phyloP scores from a whole-genome alignment of 2,329 filamentous ascomycete genomes.

The Penicillium olsonii region DNA sequence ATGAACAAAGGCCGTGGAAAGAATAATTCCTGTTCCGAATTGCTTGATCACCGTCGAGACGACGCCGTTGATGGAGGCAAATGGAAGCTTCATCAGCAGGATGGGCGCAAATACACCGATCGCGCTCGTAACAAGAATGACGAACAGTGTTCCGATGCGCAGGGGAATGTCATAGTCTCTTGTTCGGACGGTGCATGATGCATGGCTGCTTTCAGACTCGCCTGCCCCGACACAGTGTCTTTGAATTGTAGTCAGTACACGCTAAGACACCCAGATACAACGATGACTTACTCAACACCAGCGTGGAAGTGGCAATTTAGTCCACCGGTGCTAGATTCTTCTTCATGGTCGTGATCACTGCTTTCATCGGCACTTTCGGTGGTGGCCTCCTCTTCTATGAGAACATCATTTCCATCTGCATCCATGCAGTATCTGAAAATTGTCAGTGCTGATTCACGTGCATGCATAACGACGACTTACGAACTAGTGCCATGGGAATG shows the following conservation, averaged over 20 bases:
- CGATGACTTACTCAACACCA: conserved; percentile 65
- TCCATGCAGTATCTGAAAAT: conserved; percentile 59
- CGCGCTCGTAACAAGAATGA: conserved; percentile 67
- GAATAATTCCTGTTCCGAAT: conserved; percentile 44
- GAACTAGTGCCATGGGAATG: conserved; percentile 61
- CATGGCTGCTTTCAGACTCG: conserved; percentile 41
- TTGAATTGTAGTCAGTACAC: conserved; percentile 9
- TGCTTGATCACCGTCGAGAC: conserved; percentile 69
- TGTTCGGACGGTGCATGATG: conserved; percentile 50
- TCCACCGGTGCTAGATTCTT: conserved; percentile 29
- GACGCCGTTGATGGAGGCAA: conserved; percentile 49
- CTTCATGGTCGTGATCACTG: conserved; percentile 19
- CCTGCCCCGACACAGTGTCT: conserved; percentile 58
- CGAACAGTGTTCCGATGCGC: conserved; percentile 71
- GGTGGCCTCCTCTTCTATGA: conserved; percentile 46
- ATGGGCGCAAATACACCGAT: conserved; percentile 71
- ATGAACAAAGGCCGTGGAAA: conserved; percentile 44
- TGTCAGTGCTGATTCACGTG: conserved; percentile 2
- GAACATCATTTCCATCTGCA: conserved; percentile 61
- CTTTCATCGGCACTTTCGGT: conserved; percentile 2
- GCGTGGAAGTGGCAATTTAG: conserved; percentile 72
- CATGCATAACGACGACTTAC: conserved; percentile 39
- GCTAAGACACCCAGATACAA: background rate
- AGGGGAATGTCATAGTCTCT: conserved; percentile 68
- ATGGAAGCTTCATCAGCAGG: conserved; percentile 60